Conservation (phyloP, 768 basidiomycete species). For the Mycena haematopus region DNA sequence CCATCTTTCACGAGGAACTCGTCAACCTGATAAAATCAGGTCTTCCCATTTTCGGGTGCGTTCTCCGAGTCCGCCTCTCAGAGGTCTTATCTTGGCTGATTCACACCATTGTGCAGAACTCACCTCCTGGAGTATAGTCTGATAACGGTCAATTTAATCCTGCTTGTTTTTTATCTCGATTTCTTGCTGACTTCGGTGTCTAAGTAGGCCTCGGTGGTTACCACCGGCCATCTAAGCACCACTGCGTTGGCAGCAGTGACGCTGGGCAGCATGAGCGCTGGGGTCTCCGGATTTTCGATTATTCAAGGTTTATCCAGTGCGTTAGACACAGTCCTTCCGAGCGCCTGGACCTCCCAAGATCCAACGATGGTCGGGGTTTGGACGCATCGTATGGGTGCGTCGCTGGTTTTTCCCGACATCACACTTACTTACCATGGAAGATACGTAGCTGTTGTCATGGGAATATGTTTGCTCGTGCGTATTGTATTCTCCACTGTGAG, state of each 20-base stretch:
- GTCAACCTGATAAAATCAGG: background rate
- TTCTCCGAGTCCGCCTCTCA: background rate
- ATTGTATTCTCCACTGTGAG: background rate
- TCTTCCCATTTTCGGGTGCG: constrained; percentile 1
- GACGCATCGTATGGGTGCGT: constrained; percentile 63
- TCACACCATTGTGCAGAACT: background rate
- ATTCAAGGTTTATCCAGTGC: constrained; percentile 65
- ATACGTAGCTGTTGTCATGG: background rate
- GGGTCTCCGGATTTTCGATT: constrained; percentile 53
- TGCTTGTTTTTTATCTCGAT: background rate
- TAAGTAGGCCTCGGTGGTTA: background rate
- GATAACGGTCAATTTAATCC: background rate
- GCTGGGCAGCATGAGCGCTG: background rate
- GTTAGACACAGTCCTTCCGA: constrained; percentile 75
- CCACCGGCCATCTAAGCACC: background rate
- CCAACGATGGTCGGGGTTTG: constrained; percentile 70
- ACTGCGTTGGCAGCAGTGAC: background rate
- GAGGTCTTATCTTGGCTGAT: no score
- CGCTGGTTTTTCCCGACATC: background rate
- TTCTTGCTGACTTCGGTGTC: background rate
- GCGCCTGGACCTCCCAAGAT: constrained; percentile 74
- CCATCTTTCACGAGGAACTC: background rate
- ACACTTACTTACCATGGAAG: background rate
- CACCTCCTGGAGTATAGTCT: background rate
- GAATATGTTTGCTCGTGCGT: background rate